These are phyloP conservation scores for Lentinula lateritia DNA, from an alignment of 768 basidiomycete genomes.

Conservation along the genomic window DNA sequence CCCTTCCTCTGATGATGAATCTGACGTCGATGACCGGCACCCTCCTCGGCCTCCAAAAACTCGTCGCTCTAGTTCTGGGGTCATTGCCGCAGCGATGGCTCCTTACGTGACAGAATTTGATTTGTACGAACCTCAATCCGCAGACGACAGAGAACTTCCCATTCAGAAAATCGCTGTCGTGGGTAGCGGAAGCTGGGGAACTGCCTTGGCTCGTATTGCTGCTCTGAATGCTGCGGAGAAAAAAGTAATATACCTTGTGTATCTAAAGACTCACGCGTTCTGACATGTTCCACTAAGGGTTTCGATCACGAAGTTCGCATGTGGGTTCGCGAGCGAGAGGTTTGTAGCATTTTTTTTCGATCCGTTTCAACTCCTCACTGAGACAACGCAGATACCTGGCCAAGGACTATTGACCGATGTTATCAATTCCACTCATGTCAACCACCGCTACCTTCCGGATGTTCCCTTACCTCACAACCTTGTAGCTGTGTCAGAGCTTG, in stretches of 20 bases:
- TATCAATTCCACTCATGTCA: conserved; percentile 9
- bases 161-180: conserved; percentile 10
- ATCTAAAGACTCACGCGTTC: background rate
- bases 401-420: conserved; percentile 9
- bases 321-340: conserved; percentile 13
- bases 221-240: background rate
- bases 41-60: background rate
- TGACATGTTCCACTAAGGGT: background rate
- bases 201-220: conserved; percentile 11
- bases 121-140: conserved; percentile 9
- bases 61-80: conserved; percentile 9
- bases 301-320: conserved; percentile 12
- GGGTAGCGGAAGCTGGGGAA: conserved; percentile 12
- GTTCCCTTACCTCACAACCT: conserved; percentile 11
- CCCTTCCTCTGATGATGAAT: conserved; percentile 1
- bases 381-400: conserved; percentile 6
- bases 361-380: background rate
- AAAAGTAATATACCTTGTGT: background rate
- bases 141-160: conserved; percentile 1
- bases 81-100: conserved; percentile 10
- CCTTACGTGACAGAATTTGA: conserved; percentile 12
- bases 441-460: conserved; percentile 10
- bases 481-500: conserved; percentile 7
- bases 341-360: background rate
- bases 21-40: conserved; percentile 7